These are phyloP conservation scores for Hyphochytrium catenoides DNA, from an alignment of 352 stramenopile genomes.

Conservation along the genomic window DNA sequence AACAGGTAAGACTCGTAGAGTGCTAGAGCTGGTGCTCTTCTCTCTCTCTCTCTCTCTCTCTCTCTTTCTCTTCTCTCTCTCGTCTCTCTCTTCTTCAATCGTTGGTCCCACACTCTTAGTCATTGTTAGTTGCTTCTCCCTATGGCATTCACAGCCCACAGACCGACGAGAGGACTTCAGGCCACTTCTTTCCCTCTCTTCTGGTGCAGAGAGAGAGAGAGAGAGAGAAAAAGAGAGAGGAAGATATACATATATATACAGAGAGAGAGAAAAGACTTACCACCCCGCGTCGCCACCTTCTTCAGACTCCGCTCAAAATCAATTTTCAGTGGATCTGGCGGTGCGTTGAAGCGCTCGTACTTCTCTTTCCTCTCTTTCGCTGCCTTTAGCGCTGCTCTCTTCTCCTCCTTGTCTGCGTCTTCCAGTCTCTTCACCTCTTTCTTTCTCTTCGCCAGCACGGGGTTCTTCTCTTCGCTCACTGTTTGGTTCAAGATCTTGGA, in stretches of 20 bases:
- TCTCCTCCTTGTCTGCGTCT: conserved; percentile 34
- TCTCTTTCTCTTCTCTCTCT: too few relatives aligned
- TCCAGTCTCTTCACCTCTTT: conserved; percentile 56
- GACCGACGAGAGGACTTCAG: too few relatives aligned
- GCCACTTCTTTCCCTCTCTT: too few relatives aligned
- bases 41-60: too few relatives aligned
- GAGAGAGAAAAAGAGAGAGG: too few relatives aligned
- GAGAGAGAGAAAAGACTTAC: conserved; percentile 9
- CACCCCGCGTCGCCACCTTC: conserved; percentile 53
- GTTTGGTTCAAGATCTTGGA: conserved; percentile 54
- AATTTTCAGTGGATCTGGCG: conserved; percentile 26
- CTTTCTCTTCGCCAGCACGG: conserved; percentile 52
- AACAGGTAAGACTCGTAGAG: not conserved
- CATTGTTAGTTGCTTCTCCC: too few relatives aligned
- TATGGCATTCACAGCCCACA: too few relatives aligned
- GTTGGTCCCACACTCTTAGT: too few relatives aligned
- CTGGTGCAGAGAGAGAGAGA: too few relatives aligned
- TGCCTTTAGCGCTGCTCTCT: conserved; percentile 31
- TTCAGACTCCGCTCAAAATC: conserved; percentile 33
- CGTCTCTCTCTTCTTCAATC: too few relatives aligned
- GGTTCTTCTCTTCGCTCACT: conserved; percentile 28
- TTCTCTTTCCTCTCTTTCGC: conserved; percentile 36
- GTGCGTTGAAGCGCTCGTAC: conserved; percentile 44
- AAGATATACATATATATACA: conserved; percentile 1
- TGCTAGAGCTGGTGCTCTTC: too few relatives aligned